These are phyloP conservation scores for Hymenoscyphus occultus DNA, from an alignment of 2,329 filamentous ascomycete genomes.

Conservation along the genomic window DNA sequence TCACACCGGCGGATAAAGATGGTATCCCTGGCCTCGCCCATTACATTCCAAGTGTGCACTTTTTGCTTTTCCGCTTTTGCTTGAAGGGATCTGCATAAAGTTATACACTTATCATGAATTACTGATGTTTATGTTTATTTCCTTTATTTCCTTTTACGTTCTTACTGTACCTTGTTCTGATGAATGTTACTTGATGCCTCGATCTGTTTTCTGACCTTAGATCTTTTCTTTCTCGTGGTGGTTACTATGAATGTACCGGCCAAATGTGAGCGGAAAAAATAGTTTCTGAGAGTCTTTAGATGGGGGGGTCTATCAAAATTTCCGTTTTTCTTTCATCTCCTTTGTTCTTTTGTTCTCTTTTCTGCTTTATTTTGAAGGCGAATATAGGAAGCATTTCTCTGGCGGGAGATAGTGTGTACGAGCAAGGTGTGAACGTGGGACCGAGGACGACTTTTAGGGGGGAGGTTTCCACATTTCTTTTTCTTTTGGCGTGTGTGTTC, in stretches of 20 bases:
- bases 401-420: background rate
- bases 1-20: slow-evolving; percentile 3
- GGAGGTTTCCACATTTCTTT: no score
- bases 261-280: background rate
- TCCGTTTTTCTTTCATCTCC: background rate
- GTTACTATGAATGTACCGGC: no score
- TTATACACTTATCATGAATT: background rate
- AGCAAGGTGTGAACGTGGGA: background rate
- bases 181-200: background rate
- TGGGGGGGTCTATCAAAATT: background rate
- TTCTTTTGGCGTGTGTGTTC: no score
- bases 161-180: background rate
- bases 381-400: background rate
- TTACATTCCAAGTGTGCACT: background rate
- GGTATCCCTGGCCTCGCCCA: slow-evolving; percentile 28
- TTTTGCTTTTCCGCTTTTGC: background rate
- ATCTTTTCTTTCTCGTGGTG: background rate
- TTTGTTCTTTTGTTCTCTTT: background rate
- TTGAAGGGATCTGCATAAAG: background rate
- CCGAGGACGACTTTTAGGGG: background rate
- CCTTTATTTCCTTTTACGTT: background rate
- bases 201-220: background rate
- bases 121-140: background rate
- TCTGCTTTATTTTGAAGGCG: background rate
- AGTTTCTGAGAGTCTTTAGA: background rate